These are phyloP conservation scores for Trichosanthes cucumerina DNA, from an alignment of 306 rosid genomes.

Conservation along the genomic window DNA sequence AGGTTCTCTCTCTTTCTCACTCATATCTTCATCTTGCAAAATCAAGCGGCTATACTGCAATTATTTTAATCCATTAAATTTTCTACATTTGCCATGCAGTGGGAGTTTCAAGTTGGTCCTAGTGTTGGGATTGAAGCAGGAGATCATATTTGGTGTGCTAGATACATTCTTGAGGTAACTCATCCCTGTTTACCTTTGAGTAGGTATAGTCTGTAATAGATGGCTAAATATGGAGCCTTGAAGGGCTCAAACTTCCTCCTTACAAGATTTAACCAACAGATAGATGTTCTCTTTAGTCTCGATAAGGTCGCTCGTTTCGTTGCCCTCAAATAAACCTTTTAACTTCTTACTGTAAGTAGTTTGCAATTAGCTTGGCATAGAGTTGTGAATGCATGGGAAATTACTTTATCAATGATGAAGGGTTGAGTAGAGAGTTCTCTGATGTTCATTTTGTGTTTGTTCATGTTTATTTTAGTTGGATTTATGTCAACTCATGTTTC, in stretches of 20 bases:
- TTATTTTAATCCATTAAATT: conserved; percentile 5
- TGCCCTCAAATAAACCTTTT: not conserved
- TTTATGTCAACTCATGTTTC: not conserved
- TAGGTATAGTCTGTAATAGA: not conserved
- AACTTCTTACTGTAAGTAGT: not conserved
- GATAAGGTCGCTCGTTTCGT: not conserved
- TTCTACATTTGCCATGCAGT: conserved; percentile 32
- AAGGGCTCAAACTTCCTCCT: not conserved
- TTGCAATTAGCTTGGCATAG: not conserved
- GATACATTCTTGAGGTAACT: conserved; percentile 95
- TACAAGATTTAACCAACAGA: not conserved
- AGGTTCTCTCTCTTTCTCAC: conserved; percentile 43
- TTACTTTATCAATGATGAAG: not conserved
- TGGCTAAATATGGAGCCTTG: not conserved
- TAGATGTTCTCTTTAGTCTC: not conserved
- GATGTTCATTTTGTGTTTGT: not conserved
- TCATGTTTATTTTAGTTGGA: not conserved
- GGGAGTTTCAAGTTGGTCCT: conserved; percentile 99
- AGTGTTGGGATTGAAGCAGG: conserved; percentile 96
- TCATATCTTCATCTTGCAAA: conserved; percentile 12
- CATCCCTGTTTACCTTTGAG: conserved; percentile 17
- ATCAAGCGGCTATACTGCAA: conserved; percentile 13
- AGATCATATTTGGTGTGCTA: conserved; percentile 82
- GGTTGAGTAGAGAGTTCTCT: not conserved
- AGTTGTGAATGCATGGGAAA: not conserved